Percentiles rank a stretch among this genome's conserved stretches.
phyloP scores from a whole-genome alignment of 345 rosid genomes.

The Salix udensis region DNA sequence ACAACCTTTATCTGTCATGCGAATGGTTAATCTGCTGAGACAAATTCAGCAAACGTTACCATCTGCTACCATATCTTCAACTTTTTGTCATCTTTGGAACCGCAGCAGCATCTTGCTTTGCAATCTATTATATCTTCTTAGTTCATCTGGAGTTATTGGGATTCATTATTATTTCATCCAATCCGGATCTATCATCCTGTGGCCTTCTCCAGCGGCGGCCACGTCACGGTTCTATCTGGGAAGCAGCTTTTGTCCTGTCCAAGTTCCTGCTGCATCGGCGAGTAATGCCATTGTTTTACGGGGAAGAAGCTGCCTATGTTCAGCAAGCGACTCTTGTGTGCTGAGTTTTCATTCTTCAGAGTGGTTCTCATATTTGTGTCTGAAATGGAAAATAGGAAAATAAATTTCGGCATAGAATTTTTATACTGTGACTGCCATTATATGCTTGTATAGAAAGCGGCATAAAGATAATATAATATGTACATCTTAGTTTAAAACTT shows the following conservation, averaged over 20 bases:
- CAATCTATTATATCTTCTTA: slow-evolving; percentile 84
- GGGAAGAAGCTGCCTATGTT: slow-evolving; percentile 3
- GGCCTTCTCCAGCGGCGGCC: neutral
- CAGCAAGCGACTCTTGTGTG: too few species aligned
- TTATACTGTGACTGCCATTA: too few species aligned
- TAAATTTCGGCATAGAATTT: slow-evolving; percentile 9
- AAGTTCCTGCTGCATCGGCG: neutral
- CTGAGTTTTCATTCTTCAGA: neutral
- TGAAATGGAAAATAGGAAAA: slow-evolving; percentile 8
- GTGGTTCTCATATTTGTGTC: slow-evolving; percentile 7
- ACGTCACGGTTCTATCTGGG: neutral
- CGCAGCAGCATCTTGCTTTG: slow-evolving; percentile 85
- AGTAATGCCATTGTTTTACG: slow-evolving; percentile 4
- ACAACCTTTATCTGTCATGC: slow-evolving; percentile 29
- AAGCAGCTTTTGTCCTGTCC: neutral
- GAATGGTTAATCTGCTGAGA: slow-evolving; percentile 77
- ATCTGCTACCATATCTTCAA: slow-evolving; percentile 77
- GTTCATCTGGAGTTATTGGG: slow-evolving; percentile 3
- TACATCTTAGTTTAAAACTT: too few species aligned
- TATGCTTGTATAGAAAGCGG: too few species aligned
- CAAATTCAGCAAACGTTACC: slow-evolving; percentile 92
- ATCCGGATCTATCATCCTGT: slow-evolving; percentile 16
- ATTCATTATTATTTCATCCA: neutral
- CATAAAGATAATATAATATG: too few species aligned
- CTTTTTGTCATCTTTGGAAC: slow-evolving; percentile 82